Evolutionary conservation across 192 early-diverging fungal species (phyloP), one percentile per base, ranked within the genome.

Genomic region (Coemansia guatemalensis): DNA sequence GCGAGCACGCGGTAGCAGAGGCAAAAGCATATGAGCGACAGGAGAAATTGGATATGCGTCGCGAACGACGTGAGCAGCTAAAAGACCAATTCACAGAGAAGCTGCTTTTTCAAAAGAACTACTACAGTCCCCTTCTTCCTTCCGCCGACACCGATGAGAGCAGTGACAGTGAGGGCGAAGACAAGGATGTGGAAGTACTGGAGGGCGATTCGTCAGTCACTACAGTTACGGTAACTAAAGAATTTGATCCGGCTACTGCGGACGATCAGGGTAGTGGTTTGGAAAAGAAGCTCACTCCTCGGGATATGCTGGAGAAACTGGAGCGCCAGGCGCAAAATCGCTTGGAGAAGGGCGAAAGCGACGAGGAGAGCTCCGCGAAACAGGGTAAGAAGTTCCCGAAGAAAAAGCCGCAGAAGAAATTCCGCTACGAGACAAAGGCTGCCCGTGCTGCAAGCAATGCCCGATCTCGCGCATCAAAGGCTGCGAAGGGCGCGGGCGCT

Each of bases 191-290:
- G 21, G 65, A 71, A 14, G 85, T 88, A 51, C 84, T 88, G 66
- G 82, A 77, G 27, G 82, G 82, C 18, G 69, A 76, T 1, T 65
- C 73, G 12, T 77, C 86, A 8, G 65, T 90, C 4, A 90, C 89
- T 2, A 90, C 89, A 2, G 88, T 90, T 4, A 90, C 87, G 20
- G 87, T 90, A 7, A 85, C 88, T 44, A 82, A 84, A 47, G 88
- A 88, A 60, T 76, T 90, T 65, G 86, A 88, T 66, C 80, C 85
- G 9, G 60, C 62, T 0, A 58, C 39, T 3, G 21, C 73, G 17
- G 71, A 39, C 23, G 64, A 63, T 57, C 39, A 64, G 1, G 65
- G 56, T 21, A 47, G 32, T 14, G 41, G 35, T 0, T 47, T 79
- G 35, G 70, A 73, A 11, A 57, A 60, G 18, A 58, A 57, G 30